phyloP scores from a whole-genome alignment of 257 asterid genomes.

The Solanum gracilifrons region DNA sequence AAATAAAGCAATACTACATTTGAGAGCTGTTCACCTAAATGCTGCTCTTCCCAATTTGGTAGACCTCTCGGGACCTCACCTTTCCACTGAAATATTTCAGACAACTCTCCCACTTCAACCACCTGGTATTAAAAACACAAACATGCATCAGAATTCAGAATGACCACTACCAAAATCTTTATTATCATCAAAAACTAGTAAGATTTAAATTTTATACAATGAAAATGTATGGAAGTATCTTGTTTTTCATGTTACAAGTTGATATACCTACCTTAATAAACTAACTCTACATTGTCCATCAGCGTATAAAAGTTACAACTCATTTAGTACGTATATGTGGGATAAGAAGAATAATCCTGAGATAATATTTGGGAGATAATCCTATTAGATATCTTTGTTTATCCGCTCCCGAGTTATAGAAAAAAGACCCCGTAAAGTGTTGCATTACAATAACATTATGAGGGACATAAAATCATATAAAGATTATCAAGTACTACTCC shows the following conservation, averaged over 20 bases:
- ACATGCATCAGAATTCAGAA: not conserved
- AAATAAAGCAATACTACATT: constrained; percentile 46
- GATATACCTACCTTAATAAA: not conserved
- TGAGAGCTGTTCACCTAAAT: constrained; percentile 53
- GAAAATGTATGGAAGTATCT: not conserved
- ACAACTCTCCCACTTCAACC: constrained; percentile 59
- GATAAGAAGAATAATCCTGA: not conserved
- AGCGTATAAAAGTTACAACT: not conserved
- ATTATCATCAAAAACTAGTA: not conserved
- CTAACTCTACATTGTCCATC: not conserved
- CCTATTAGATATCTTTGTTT: no score
- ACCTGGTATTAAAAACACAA: constrained; percentile 20
- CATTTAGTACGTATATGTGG: no score
- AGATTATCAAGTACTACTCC: not conserved
- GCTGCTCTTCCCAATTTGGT: constrained; percentile 44
- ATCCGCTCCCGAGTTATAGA: fast-evolving
- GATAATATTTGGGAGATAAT: no score
- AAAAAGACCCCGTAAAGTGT: not conserved
- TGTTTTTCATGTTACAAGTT: not conserved
- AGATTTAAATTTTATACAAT: not conserved
- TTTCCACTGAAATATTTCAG: constrained; percentile 64
- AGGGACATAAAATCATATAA: constrained; percentile 1
- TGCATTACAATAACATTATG: not conserved
- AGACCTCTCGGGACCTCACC: constrained; percentile 59
- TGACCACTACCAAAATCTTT: not conserved